Percentiles rank a stretch among this genome's conserved stretches.
phyloP scores from a whole-genome alignment of 2,329 filamentous ascomycete species.

The Tolypocladium endophyticum region DNA sequence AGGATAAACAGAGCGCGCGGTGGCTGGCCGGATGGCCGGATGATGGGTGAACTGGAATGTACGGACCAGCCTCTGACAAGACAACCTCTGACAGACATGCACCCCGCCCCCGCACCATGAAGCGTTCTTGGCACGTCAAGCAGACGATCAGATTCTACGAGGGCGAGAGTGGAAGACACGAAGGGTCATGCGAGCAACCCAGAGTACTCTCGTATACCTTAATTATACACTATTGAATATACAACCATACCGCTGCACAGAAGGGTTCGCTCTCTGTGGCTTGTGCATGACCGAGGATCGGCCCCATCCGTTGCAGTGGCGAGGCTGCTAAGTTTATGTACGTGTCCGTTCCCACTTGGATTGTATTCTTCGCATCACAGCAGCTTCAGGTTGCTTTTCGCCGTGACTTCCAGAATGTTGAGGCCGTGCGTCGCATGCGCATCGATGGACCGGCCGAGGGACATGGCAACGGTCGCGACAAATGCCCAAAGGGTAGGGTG shows the following conservation, averaged over 20 bases:
- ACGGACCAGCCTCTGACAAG: background rate
- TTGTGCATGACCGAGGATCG: background rate
- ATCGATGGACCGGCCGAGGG: background rate
- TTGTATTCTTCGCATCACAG: background rate
- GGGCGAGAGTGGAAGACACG: background rate
- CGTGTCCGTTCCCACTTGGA: background rate
- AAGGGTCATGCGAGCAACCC: background rate
- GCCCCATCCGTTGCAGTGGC: background rate
- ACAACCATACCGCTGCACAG: slow-evolving; percentile 8
- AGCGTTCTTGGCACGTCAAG: background rate
- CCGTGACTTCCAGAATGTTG: background rate
- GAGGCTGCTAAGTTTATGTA: slow-evolving; percentile 1
- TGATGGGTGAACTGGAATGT: background rate
- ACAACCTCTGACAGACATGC: background rate
- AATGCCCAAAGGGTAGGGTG: background rate
- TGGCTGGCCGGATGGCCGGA: background rate
- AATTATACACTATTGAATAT: slow-evolving; percentile 14
- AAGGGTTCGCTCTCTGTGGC: background rate
- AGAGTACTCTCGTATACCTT: slow-evolving; percentile 8
- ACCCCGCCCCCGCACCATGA: background rate
- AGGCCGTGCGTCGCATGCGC: background rate
- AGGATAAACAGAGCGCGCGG: background rate
- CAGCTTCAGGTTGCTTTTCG: background rate
- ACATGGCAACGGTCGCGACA: background rate
- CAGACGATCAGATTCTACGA: background rate